Evolutionary conservation across 495 filamentous ascomycete genomes (phyloP), one percentile per base, ranked within the genome.

Genomic region (Xeromyces bisporus): DNA sequence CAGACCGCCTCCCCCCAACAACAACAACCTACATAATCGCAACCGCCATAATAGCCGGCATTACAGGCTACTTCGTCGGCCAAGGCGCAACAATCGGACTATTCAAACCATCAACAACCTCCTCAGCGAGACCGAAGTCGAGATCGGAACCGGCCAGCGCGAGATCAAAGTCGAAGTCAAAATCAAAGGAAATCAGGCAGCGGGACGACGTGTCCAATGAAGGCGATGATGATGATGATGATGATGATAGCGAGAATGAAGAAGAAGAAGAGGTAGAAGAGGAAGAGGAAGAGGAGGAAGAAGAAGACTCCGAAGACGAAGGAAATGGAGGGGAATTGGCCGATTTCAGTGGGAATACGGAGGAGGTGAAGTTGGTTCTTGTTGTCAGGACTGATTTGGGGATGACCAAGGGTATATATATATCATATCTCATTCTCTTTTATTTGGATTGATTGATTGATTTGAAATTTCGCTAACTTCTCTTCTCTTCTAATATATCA

Each of bases 361-460:
- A 94, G 46, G 86, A 92, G 42, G 92, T 86, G 58, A 97, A 97
- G 50, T 58, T 97, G 29, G 85, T 94, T 12, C 60, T 97, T 13
- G 82, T 93, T 9, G 86, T 94, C 20, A 58, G 89, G 40, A 92
- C 80, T 15, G 89, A 97, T 56, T 51, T 97, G 43, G 85, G 86
- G 27, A 97, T 97, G 91, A 82, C 77, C 6, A 93, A 91, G 65
- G 85, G 85, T 87, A 60, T 31, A 28, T 34, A 31, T 28, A 31
- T 20, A 28, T 23, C 28, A 26, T 26, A 25, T 14, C 21, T 28
- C 25, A 16, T 15, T 6, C 18, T 24, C 31, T 31, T 24, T 10
- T 31, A 18, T 27, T 17, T 16, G n/a, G 12, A 10, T 18, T 3
- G 13, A 28, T 29, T 33, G 14, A 24, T 26, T 9, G 18, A 31